Evolutionary conservation across 2,329 filamentous ascomycete species (phyloP).

Genomic region (Fusarium falciforme): DNA sequence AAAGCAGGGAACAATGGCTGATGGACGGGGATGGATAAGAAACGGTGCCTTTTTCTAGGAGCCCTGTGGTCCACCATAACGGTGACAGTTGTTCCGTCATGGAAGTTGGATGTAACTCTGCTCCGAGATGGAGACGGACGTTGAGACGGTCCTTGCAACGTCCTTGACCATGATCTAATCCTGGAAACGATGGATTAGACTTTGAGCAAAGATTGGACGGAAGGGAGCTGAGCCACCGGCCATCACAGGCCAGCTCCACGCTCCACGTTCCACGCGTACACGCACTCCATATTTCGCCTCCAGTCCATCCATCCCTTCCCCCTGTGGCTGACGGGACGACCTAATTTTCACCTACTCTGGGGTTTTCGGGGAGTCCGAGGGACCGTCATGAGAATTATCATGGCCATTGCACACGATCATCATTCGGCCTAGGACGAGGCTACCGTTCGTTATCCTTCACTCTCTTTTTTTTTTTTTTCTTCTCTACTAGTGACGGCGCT

Average conservation of each 20-base stretch:
- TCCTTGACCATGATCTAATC: neutral
- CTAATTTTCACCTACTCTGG: slow-evolving; percentile 8
- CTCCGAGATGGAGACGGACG: neutral
- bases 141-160: neutral
- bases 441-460: neutral
- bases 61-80: slow-evolving; percentile 17
- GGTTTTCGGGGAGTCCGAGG: slow-evolving; percentile 3
- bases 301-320: neutral
- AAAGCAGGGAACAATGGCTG: neutral
- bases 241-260: neutral
- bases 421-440: neutral
- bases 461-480: neutral
- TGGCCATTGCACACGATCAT: neutral
- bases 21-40: neutral
- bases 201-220: neutral
- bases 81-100: neutral
- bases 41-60: slow-evolving; percentile 14
- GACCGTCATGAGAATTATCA: neutral
- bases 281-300: slow-evolving; percentile 21
- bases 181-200: neutral
- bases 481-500: neutral
- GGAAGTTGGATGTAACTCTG: neutral
- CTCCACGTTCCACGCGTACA: slow-evolving; percentile 28
- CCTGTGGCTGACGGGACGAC: neutral
- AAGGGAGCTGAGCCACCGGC: neutral